A percentile compares a stretch with the other conserved stretches of the same genome.
Conservation (phyloP, 441 rosid genomes). For the Arabidopsis hybrid region DNA sequence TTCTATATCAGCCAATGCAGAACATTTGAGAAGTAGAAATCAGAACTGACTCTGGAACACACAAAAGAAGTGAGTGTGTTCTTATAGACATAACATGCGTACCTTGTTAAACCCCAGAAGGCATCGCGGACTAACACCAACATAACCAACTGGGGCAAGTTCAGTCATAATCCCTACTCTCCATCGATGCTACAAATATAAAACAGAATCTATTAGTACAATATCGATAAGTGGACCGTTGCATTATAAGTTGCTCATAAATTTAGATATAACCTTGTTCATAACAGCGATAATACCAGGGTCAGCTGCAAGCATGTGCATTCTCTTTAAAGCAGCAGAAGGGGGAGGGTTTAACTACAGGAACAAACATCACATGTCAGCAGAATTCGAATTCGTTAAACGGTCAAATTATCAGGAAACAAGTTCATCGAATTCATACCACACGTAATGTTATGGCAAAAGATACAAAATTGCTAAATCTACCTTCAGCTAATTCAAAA, state of each 20-base stretch:
- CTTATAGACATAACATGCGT: constrained; percentile 20
- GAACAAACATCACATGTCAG: constrained; percentile 1
- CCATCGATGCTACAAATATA: constrained; percentile 76
- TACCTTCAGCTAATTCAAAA: background rate
- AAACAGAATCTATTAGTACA: constrained; percentile 21
- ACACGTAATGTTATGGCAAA: background rate
- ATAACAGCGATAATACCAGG: constrained; percentile 93
- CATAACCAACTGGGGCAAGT: constrained; percentile 98
- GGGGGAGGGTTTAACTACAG: constrained; percentile 83
- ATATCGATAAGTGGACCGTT: constrained; percentile 1
- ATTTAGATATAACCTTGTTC: constrained; percentile 71
- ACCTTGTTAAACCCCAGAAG: constrained; percentile 94
- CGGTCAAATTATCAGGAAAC: background rate
- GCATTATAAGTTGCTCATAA: constrained; percentile 5
- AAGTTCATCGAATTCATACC: background rate
- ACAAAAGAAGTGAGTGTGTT: constrained; percentile 8
- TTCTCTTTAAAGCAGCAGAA: constrained; percentile 85
- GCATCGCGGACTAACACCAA: constrained; percentile 90
- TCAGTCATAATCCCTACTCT: constrained; percentile 90
- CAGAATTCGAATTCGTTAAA: background rate
- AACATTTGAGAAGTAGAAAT: background rate
- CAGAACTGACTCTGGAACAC: background rate
- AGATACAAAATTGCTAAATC: background rate
- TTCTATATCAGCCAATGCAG: constrained; percentile 58
- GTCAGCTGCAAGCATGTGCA: constrained; percentile 98